Conservation (phyloP, 192 early-diverging fungal species). For the Coemansia sp. region DNA sequence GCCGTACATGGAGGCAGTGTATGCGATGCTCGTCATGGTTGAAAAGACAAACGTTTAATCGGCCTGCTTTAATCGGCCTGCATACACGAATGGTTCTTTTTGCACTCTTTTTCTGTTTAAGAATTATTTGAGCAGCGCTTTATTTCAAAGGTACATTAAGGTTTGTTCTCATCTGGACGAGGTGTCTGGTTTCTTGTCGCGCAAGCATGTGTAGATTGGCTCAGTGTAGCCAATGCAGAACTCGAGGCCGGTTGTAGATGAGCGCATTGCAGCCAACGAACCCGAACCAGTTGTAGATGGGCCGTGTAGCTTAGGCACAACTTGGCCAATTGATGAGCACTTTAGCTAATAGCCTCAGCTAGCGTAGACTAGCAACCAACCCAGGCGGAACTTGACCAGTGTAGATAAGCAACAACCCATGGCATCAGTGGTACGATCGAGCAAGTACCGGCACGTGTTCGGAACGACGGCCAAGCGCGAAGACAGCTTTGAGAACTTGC, state of each 20-base stretch:
- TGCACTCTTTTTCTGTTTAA: conserved; percentile 1
- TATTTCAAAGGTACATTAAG: background rate
- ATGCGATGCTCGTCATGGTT: conserved; percentile 53
- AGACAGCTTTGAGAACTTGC: conserved; percentile 89
- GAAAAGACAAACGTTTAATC: conserved; percentile 22
- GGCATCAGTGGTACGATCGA: conserved; percentile 78
- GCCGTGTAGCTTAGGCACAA: no score
- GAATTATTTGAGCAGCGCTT: background rate
- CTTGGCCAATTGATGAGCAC: background rate
- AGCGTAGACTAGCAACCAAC: background rate
- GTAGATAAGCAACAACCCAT: conserved; percentile 34
- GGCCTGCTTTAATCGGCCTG: no score
- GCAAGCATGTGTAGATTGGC: no score
- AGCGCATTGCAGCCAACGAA: no score
- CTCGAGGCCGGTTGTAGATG: no score
- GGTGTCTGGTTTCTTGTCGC: no score
- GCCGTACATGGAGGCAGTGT: conserved; percentile 55
- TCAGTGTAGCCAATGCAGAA: no score
- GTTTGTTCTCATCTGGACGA: no score
- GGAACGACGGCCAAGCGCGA: conserved; percentile 88
- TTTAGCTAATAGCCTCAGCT: background rate
- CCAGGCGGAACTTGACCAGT: background rate
- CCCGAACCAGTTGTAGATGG: no score
- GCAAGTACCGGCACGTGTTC: conserved; percentile 93
- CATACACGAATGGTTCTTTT: background rate